Conservation (phyloP, 345 rosid genomes). For the thale cress (Arabidopsis thaliana) region DNA sequence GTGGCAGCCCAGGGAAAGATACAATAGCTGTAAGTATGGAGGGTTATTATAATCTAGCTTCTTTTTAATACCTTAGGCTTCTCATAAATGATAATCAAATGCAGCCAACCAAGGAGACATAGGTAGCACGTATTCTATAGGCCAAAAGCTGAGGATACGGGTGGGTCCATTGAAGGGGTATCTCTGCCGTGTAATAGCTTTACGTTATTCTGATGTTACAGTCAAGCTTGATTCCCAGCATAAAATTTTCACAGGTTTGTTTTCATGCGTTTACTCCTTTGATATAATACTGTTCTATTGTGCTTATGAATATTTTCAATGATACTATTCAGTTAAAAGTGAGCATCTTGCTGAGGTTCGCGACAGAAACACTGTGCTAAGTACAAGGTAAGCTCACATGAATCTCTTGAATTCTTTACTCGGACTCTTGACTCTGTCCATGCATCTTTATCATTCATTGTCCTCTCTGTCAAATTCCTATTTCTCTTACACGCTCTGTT, state of each 20-base stretch:
- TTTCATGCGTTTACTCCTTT: slow-evolving; percentile 21
- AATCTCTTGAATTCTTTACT: not conserved
- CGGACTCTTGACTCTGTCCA: slow-evolving; percentile 11
- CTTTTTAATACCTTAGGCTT: slow-evolving; percentile 7
- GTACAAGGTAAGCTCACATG: slow-evolving; percentile 50
- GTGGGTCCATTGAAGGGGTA: slow-evolving; percentile 95
- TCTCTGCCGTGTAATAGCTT: slow-evolving; percentile 83
- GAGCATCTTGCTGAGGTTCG: slow-evolving; percentile 95
- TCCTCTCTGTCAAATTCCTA: slow-evolving; percentile 28
- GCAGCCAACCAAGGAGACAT: slow-evolving; percentile 77
- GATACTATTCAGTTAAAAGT: slow-evolving; percentile 64
- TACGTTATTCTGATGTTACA: slow-evolving; percentile 78
- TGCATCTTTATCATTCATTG: slow-evolving; percentile 15
- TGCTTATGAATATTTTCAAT: slow-evolving; percentile 32
- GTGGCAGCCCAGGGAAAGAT: slow-evolving; percentile 47
- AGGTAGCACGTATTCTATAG: slow-evolving; percentile 73
- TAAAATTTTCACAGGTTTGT: slow-evolving; percentile 78
- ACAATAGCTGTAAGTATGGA: slow-evolving; percentile 60
- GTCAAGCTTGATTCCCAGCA: slow-evolving; percentile 95
- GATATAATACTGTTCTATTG: slow-evolving; percentile 10
- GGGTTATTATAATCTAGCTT: slow-evolving; percentile 5
- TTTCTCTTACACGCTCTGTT: slow-evolving; percentile 40
- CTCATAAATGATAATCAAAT: slow-evolving; percentile 44
- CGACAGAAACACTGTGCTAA: slow-evolving; percentile 58
- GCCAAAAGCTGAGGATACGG: slow-evolving; percentile 90